Base-by-base conservation (phyloP, 1,139 yeast species). In the Debaryomyces robertsiae region DNA sequence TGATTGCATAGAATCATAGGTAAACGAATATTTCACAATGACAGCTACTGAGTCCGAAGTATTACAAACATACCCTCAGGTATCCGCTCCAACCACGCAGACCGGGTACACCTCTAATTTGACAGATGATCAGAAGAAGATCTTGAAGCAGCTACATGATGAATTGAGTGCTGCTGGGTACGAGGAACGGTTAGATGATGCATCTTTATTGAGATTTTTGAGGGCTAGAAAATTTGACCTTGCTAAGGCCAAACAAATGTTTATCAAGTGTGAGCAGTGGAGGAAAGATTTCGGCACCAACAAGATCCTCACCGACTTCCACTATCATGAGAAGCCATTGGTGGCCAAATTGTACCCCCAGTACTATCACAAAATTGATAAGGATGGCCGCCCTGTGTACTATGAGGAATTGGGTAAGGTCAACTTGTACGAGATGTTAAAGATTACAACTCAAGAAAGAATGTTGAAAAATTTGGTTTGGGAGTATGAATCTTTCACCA, bases 221-320 rank as follows among this genome's bases (percentile, higher is more conserved):
- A 81, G 98, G 60, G 98, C 98, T 14, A 83, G 98, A 65, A 91
- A 90, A 75, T 93, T 93, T 58, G 96, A 90, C 55, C 69, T 93
- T 32, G 77, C 70, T 45, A 79, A 82, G 60, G 87, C 98, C 31
- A 78, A 79, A 60, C 80, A 76, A 49, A 93, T 93, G 98, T 93
- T 77, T 58, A 77, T 74, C 49, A 81, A 78, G 49, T 91, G 97
- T 68, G 98, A 93, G 67, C 79, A 79, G 48, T 93, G 98, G 98
- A 81, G 98, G 63, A 69, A 77, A 55, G 88, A 83, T 46, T 89
- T 77, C 54, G 97, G 96, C 45, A 81, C 89, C 38, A 86, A 93
- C 66, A 87, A 93, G 45, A 85, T 93, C 52, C 73, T 93, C 59
- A 71, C 77, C 53, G 96, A 89, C 61, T 93, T 93, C 75, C 81